A percentile compares a stretch with the other conserved stretches of the same genome.
Conservation (phyloP, 768 basidiomycete species). For the Termitomyces sp. region DNA sequence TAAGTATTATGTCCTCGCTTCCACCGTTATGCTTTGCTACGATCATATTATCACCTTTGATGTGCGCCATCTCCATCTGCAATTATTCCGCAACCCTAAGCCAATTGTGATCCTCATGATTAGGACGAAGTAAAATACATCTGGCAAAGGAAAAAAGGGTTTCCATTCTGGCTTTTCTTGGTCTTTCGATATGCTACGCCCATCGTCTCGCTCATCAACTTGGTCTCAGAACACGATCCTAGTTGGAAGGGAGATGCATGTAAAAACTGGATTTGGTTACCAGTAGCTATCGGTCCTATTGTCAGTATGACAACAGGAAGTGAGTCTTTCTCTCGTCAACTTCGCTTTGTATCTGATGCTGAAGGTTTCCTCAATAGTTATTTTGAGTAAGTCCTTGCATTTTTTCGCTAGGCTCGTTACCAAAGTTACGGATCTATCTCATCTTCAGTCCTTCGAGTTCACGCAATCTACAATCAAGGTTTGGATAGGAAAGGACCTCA, state of each 20-base stretch:
- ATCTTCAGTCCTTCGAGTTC: background rate
- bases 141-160: background rate
- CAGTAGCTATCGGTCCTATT: background rate
- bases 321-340: background rate
- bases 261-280: background rate
- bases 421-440: background rate
- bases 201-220: background rate
- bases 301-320: background rate
- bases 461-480: background rate
- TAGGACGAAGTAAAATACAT: background rate
- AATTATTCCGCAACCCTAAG: background rate
- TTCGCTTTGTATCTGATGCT: background rate
- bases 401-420: background rate
- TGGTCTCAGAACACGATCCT: background rate
- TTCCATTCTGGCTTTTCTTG: background rate
- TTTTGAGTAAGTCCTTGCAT: background rate
- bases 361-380: background rate
- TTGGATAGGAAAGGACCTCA: background rate
- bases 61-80: background rate
- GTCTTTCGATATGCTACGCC: background rate
- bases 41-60: background rate
- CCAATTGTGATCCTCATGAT: background rate
- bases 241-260: background rate
- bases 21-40: background rate
- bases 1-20: background rate